A percentile compares a stretch with the other conserved stretches of the same genome.
These are phyloP conservation scores for Claviceps maximensis DNA, from an alignment of 2,329 filamentous ascomycete genomes.

Conservation along the genomic window DNA sequence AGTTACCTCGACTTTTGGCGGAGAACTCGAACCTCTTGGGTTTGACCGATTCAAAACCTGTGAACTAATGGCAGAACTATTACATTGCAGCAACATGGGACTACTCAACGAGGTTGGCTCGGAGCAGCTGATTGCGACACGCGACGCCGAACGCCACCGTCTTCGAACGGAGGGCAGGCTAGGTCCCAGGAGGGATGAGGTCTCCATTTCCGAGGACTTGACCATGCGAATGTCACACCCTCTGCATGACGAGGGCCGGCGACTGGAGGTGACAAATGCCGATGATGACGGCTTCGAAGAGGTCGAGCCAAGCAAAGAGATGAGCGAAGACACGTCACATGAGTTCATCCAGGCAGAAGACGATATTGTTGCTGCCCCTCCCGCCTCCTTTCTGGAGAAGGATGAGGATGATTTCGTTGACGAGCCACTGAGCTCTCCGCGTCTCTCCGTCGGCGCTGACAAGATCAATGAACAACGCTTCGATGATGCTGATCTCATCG, in stretches of 20 bases:
- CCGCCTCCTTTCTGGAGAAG: conserved; percentile 25
- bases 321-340: conserved; percentile 59
- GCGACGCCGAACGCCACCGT: conserved; percentile 70
- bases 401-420: conserved; percentile 67
- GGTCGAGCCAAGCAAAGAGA: conserved; percentile 56
- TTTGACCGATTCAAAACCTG: conserved; percentile 99
- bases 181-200: conserved; percentile 24
- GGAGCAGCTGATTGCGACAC: conserved; percentile 67
- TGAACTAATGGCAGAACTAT: conserved; percentile 91
- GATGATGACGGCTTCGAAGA: conserved; percentile 92
- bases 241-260: conserved; percentile 45
- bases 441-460: conserved; percentile 47
- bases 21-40: conserved; percentile 81
- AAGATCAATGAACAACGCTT: conserved; percentile 38
- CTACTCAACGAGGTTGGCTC: conserved; percentile 84
- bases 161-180: conserved; percentile 68
- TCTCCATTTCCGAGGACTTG: conserved; percentile 39
- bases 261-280: conserved; percentile 66
- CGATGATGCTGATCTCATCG: conserved; percentile 43
- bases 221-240: conserved; percentile 43
- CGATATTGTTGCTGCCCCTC: conserved; percentile 27
- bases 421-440: conserved; percentile 58
- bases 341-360: conserved; percentile 51
- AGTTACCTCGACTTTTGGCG: conserved; percentile 77
- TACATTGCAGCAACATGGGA: conserved; percentile 98